Conservation (phyloP, 2,329 filamentous ascomycete genomes). For the Paecilomyces fulvus region DNA sequence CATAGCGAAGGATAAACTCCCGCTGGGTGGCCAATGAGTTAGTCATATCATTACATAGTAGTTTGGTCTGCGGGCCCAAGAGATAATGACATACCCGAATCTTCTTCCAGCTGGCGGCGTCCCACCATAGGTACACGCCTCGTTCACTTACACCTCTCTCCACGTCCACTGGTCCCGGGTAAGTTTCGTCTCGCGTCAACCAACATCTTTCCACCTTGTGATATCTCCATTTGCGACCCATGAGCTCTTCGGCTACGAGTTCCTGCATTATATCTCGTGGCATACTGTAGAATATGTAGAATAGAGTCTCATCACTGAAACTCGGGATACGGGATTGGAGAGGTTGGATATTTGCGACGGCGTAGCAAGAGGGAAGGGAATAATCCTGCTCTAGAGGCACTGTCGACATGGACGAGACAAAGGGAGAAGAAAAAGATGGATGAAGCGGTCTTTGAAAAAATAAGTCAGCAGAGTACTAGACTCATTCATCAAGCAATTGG, state of each 20-base stretch:
- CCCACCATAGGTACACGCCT: conserved; percentile 45
- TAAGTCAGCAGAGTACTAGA: conserved; percentile 11
- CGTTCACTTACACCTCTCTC: conserved; percentile 41
- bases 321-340: conserved; percentile 50
- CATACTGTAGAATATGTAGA: conserved; percentile 63
- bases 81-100: conserved; percentile 30
- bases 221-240: conserved; percentile 45
- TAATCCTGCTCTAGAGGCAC: conserved; percentile 57
- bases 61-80: neutral
- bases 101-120: conserved; percentile 42
- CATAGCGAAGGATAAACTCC: conserved; percentile 42
- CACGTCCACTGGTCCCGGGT: conserved; percentile 39
- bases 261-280: conserved; percentile 59
- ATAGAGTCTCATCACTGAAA: conserved; percentile 57
- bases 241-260: conserved; percentile 54
- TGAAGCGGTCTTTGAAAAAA: conserved; percentile 46
- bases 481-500: conserved; percentile 6
- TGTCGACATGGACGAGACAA: conserved; percentile 48
- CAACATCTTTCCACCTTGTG: conserved; percentile 46
- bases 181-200: conserved; percentile 42
- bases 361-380: conserved; percentile 55
- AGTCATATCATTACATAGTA: conserved; percentile 1
- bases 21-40: conserved; percentile 19
- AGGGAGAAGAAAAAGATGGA: conserved; percentile 56
- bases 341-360: conserved; percentile 57